phyloP scores from a whole-genome alignment of 2,329 filamentous ascomycete genomes.

The Tolypocladium sp. region DNA sequence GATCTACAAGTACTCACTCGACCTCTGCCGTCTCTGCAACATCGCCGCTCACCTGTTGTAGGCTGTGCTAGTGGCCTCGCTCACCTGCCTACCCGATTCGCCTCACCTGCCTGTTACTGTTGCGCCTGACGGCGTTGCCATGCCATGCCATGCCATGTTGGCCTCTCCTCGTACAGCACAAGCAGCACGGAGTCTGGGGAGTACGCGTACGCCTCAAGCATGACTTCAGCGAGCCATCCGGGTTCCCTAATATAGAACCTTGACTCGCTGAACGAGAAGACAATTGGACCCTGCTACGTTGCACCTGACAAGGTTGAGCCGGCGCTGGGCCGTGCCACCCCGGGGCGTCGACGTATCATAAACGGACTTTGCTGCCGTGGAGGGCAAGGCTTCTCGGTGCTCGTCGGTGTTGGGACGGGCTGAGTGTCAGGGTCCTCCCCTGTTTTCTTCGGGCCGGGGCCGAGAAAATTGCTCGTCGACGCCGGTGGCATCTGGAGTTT shows the following conservation, averaged over 20 bases:
- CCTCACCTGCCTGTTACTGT: background rate
- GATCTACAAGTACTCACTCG: background rate
- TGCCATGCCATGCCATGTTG: background rate
- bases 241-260: background rate
- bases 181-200: background rate
- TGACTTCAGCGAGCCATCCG: background rate
- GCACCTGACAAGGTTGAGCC: background rate
- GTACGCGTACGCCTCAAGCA: no score
- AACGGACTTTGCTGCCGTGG: background rate
- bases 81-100: background rate
- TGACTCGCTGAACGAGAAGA: background rate
- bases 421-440: background rate
- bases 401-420: background rate
- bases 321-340: background rate
- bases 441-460: background rate
- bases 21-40: background rate
- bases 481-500: background rate
- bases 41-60: background rate
- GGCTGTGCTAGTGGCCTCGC: background rate
- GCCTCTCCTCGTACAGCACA: no score
- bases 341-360: background rate
- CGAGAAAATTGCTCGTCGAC: background rate
- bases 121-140: background rate
- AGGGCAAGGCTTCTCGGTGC: background rate
- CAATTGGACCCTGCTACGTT: background rate